phyloP scores from a whole-genome alignment of 176 grass and related monocot genomes.

The Dactylis glomerata region DNA sequence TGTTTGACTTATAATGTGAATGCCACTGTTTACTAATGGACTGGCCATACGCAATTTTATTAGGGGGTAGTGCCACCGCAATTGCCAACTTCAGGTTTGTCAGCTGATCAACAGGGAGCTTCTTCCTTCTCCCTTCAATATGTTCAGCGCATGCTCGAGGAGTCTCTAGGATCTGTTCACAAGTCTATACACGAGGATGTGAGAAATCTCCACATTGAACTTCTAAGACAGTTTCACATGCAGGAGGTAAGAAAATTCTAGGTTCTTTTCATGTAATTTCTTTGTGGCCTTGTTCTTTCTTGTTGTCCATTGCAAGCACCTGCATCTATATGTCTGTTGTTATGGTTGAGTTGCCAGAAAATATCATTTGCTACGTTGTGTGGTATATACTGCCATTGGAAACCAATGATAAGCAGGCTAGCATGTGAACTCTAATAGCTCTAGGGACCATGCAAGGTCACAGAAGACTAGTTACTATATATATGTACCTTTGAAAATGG shows the following conservation, averaged over 20 bases:
- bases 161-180: conserved; percentile 82
- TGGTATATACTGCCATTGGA: not conserved
- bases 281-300: conserved; percentile 1
- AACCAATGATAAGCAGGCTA: not conserved
- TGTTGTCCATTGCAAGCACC: not conserved
- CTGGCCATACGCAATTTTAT: conserved; percentile 15
- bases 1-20: not conserved
- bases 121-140: conserved; percentile 98
- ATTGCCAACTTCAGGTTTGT: conserved; percentile 35
- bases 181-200: conserved; percentile 92
- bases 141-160: conserved; percentile 89
- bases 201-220: conserved; percentile 92
- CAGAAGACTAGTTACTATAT: not conserved
- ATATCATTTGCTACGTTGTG: not conserved
- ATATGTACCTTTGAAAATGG: not conserved
- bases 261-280: conserved; percentile 18
- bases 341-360: not conserved
- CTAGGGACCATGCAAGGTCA: not conserved
- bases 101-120: conserved; percentile 52
- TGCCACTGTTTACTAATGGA: conserved; percentile 8
- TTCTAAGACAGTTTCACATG: conserved; percentile 94
- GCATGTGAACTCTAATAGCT: conserved; percentile 4
- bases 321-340: not conserved
- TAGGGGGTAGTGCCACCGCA: conserved; percentile 54
- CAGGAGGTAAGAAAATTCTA: conserved; percentile 63